Evolutionary conservation across 2,329 filamentous ascomycete genomes (phyloP), one percentile per base, ranked within the genome.

Genomic region (Alternaria arborescens): DNA sequence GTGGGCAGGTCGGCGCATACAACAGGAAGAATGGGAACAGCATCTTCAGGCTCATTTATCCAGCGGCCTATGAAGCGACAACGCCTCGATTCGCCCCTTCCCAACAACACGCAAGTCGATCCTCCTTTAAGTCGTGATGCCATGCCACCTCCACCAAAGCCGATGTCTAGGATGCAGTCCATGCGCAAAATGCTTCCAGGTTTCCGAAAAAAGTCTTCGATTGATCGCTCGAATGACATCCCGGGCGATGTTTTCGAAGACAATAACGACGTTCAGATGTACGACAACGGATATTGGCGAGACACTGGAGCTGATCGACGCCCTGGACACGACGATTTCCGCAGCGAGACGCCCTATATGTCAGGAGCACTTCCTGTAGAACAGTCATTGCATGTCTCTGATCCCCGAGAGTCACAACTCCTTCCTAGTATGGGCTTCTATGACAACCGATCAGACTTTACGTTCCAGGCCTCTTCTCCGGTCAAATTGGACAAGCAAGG

Each of bases 71-170:
- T 61, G 8, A 78, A 77, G 60, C 71, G 75, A 38, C 70, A 71
- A 38, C 76, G 79, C 42, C 60, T 76, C 6, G 75, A 77, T 28
- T 73, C 74, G 4, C 62, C 68, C 30, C 60, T 69, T 7, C 66
- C 69, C n/a, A 54, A 60, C 14, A 54, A 62, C 7, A 68, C 64
- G 47, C 69, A 68, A 7, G 32, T 62, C 28, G 60, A 65, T 34
- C 18, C 42, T 16, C 62, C 69, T 14, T 64, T 63, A 3, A 72
- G 74, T 53, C 73, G 75, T 40, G 74, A 79, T 16, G 46, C 69
- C 11, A 82, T 81, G 79, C 79, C 78, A 40, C 79, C 79, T 5
- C 79, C 79, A 11, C 24, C 65, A 12, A 72, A 74, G 48, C 64
- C 71, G 2, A 14, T 72, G 4, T 72, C 71, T 0, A 65, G 63